Conservation (phyloP, 2,329 filamentous ascomycete species). For the Fusarium pseudonygamai region DNA sequence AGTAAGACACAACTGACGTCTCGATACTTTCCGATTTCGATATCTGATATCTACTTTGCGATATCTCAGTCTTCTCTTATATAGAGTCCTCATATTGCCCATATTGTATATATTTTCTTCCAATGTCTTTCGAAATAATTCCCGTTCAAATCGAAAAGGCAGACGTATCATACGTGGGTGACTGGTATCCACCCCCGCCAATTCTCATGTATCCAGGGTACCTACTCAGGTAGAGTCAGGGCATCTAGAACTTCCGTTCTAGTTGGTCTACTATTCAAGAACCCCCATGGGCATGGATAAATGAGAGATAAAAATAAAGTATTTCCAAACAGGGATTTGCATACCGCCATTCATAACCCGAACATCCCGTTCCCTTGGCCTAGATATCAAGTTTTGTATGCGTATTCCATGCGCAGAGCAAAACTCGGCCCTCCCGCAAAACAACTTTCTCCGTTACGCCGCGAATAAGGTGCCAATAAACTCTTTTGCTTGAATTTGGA, state of each 20-base stretch:
- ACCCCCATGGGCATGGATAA: background rate
- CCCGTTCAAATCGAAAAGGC: background rate
- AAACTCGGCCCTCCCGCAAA: background rate
- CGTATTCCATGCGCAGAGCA: background rate
- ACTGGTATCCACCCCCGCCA: constrained; percentile 27
- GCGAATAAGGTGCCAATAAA: background rate
- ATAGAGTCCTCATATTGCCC: background rate
- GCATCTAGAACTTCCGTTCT: background rate
- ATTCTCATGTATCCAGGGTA: constrained; percentile 19
- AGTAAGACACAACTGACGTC: background rate
- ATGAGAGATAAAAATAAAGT: constrained; percentile 5
- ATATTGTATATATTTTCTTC: background rate
- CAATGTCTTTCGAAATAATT: background rate
- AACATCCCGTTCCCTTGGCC: background rate
- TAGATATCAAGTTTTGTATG: background rate
- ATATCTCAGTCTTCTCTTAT: background rate
- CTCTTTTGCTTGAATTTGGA: background rate
- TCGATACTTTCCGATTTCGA: background rate
- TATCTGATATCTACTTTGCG: background rate
- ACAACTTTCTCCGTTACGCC: background rate
- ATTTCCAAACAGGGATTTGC: background rate
- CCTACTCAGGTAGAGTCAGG: background rate
- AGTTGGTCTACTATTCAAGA: too few species aligned
- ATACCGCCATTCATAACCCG: constrained; percentile 19
- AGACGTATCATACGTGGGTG: background rate